Conservation (phyloP, 1,139 yeast species). For the Candida tetrigidarum region DNA sequence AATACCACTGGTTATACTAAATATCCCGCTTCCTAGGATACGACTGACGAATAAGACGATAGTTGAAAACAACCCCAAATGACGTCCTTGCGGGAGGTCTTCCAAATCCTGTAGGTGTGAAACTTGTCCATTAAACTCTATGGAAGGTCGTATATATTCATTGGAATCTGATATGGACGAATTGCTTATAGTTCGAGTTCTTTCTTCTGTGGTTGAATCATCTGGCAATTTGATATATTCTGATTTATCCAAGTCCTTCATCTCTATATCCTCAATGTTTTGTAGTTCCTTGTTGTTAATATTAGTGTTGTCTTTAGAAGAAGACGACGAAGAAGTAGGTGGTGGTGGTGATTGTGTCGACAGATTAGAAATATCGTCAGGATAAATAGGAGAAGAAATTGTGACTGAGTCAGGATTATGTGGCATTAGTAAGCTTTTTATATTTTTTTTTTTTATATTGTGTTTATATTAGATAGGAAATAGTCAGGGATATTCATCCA, state of each 20-base stretch:
- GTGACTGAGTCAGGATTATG: neutral
- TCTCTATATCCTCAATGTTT: constrained; percentile 12
- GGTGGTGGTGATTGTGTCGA: no score
- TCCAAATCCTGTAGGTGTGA: constrained; percentile 34
- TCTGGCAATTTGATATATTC: constrained; percentile 16
- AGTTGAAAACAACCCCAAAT: constrained; percentile 69
- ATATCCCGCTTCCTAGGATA: constrained; percentile 79
- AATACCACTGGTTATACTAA: constrained; percentile 71
- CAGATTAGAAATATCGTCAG: neutral
- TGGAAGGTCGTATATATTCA: constrained; percentile 8
- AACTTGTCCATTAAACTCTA: constrained; percentile 13
- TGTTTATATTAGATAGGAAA: neutral
- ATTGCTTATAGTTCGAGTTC: neutral
- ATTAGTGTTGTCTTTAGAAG: neutral
- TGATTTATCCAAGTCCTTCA: constrained; percentile 17
- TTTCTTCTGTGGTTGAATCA: neutral
- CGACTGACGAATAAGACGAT: constrained; percentile 65
- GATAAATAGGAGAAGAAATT: neutral
- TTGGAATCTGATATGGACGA: constrained; percentile 5
- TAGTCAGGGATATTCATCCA: neutral
- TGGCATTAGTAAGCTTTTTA: neutral
- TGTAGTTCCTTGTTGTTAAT: neutral
- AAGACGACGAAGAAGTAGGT: neutral
- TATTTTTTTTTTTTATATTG: neutral
- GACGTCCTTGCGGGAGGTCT: constrained; percentile 77